Evolutionary conservation across 2,329 filamentous ascomycete genomes (phyloP).

Genomic region (Verticillium longisporum): DNA sequence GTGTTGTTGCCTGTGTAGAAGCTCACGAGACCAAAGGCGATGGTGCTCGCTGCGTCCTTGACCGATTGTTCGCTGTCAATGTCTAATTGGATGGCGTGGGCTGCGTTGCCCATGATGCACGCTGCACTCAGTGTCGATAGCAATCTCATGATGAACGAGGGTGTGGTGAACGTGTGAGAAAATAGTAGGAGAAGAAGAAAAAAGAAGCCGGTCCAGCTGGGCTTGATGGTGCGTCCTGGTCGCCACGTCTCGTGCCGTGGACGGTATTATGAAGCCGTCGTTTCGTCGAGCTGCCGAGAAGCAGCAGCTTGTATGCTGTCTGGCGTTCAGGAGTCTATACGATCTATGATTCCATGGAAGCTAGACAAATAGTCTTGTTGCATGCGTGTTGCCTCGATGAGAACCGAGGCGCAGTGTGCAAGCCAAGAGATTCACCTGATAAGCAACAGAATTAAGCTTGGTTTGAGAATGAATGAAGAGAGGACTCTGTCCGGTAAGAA

Average conservation of each 20-base stretch:
- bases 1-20: conserved; percentile 53
- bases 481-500: neutral
- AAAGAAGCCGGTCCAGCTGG: neutral
- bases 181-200: neutral
- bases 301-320: neutral
- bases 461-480: neutral
- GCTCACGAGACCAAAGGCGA: conserved; percentile 39
- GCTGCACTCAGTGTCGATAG: neutral
- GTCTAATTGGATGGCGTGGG: conserved; percentile 5
- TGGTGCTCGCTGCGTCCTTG: conserved; percentile 38
- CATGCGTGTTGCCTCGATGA: neutral
- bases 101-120: conserved; percentile 4
- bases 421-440: neutral
- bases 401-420: neutral
- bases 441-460: neutral
- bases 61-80: conserved; percentile 40
- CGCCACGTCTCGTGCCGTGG: neutral
- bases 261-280: neutral
- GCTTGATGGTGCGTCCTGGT: neutral
- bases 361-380: neutral
- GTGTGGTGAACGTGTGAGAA: neutral
- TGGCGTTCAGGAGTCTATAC: neutral
- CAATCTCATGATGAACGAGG: neutral
- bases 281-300: neutral
- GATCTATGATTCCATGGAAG: neutral